These are phyloP conservation scores for Glutinoglossum americanum DNA, from an alignment of 495 filamentous ascomycete genomes.

Conservation along the genomic window DNA sequence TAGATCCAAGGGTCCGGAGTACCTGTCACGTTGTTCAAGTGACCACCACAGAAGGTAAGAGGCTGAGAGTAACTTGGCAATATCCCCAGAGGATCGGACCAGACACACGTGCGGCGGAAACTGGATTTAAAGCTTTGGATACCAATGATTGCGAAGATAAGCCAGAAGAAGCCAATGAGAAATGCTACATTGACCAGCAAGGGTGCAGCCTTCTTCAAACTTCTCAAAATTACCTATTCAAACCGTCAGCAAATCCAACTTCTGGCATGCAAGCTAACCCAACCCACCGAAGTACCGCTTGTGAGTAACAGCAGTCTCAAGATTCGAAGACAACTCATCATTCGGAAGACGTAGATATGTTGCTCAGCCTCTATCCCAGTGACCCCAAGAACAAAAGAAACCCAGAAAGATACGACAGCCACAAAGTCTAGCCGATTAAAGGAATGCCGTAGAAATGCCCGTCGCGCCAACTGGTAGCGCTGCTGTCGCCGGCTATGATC, in stretches of 20 bases:
- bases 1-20: slow-evolving; percentile 42
- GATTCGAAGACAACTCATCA: slow-evolving; percentile 88
- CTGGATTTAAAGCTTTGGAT: slow-evolving; percentile 97
- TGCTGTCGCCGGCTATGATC: slow-evolving; percentile 59
- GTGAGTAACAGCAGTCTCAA: slow-evolving; percentile 74
- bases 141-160: slow-evolving; percentile 89
- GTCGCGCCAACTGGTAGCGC: slow-evolving; percentile 62
- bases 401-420: slow-evolving; percentile 91
- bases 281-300: slow-evolving; percentile 61
- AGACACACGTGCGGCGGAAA: slow-evolving; percentile 68
- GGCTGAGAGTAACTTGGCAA: slow-evolving; percentile 14
- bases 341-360: slow-evolving; percentile 78
- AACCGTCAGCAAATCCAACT: slow-evolving; percentile 10
- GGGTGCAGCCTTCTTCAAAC: slow-evolving; percentile 86
- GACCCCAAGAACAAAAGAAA: slow-evolving; percentile 52
- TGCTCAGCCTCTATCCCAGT: slow-evolving; percentile 39
- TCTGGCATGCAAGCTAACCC: neutral
- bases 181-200: slow-evolving; percentile 90
- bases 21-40: slow-evolving; percentile 38
- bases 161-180: slow-evolving; percentile 95
- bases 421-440: slow-evolving; percentile 94
- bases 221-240: slow-evolving; percentile 62
- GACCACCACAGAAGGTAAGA: slow-evolving; percentile 72
- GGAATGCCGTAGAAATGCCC: slow-evolving; percentile 81
- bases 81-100: slow-evolving; percentile 33